A percentile compares a stretch with the other conserved stretches of the same genome.
Evolutionary conservation across 1,284 basidiomycete genomes (phyloP).

Genomic region (Papiliotrema flavescens): DNA sequence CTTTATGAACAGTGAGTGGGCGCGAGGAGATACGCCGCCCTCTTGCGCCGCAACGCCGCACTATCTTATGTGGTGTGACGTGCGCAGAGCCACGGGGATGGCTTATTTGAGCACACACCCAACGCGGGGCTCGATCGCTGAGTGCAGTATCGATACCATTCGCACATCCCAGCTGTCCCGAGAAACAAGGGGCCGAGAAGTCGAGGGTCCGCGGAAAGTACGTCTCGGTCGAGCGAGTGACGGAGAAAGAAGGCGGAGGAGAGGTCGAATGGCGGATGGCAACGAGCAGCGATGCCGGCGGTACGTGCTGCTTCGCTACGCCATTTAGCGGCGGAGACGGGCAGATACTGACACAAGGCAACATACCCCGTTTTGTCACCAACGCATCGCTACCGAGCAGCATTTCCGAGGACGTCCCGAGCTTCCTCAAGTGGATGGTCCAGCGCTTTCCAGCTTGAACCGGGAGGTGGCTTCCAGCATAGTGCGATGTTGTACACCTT

Average conservation of each 20-base stretch:
- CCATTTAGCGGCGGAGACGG: too few species aligned
- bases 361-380: conserved; percentile 45
- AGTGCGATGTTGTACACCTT: too few species aligned
- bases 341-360: conserved; percentile 23
- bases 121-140: too few species aligned
- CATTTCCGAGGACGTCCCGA: conserved; percentile 45
- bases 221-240: conserved; percentile 43
- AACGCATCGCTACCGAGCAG: conserved; percentile 39
- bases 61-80: too few species aligned
- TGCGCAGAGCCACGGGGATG: too few species aligned
- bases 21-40: too few species aligned
- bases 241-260: conserved; percentile 27
- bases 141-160: conserved; percentile 42
- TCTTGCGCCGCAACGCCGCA: too few species aligned
- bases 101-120: too few species aligned
- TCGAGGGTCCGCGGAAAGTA: conserved; percentile 43
- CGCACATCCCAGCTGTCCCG: conserved; percentile 35
- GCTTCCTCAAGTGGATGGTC: conserved; percentile 43
- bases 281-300: conserved; percentile 45
- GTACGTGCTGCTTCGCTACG: conserved; percentile 22
- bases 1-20: conserved; percentile 42
- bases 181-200: conserved; percentile 40
- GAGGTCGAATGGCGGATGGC: conserved; percentile 47
- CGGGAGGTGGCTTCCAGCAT: too few species aligned
- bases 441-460: conserved; percentile 9